phyloP scores from a whole-genome alignment of 805 yeast species.

The Ogataea methylovora region DNA sequence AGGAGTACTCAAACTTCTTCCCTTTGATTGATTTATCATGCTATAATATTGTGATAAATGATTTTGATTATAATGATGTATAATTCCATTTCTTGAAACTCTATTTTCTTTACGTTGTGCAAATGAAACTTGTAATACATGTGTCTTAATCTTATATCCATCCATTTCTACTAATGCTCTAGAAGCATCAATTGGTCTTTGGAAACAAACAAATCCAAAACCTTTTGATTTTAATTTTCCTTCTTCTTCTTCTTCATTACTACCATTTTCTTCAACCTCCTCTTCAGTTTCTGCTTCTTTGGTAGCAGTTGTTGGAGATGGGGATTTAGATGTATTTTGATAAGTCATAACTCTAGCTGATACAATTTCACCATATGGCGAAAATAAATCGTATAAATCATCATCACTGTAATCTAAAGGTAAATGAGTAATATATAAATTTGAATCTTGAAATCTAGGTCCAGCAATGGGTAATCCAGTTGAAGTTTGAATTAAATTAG shows the following conservation, averaged over 20 bases:
- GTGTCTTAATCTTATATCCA: slow-evolving; percentile 33
- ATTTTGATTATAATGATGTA: slow-evolving; percentile 29
- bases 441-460: slow-evolving; percentile 56
- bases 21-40: background rate
- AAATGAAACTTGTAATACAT: slow-evolving; percentile 48
- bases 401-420: slow-evolving; percentile 49
- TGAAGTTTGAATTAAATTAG: slow-evolving; percentile 19
- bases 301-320: slow-evolving; percentile 7
- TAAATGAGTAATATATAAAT: slow-evolving; percentile 62
- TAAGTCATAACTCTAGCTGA: slow-evolving; percentile 51
- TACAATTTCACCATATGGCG: slow-evolving; percentile 41
- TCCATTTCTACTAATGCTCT: slow-evolving; percentile 61
- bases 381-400: slow-evolving; percentile 37
- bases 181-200: slow-evolving; percentile 56
- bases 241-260: background rate
- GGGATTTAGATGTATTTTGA: too few relatives aligned
- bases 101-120: slow-evolving; percentile 69
- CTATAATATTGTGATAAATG: slow-evolving; percentile 11
- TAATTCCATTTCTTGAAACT: slow-evolving; percentile 21
- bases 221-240: slow-evolving; percentile 48
- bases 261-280: background rate
- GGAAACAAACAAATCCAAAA: slow-evolving; percentile 76
- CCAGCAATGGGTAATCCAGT: slow-evolving; percentile 35
- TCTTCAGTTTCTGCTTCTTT: background rate
- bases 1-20: background rate